Conservation (phyloP, 2,329 filamentous ascomycete genomes). For the Ramularia collo-cygni region DNA sequence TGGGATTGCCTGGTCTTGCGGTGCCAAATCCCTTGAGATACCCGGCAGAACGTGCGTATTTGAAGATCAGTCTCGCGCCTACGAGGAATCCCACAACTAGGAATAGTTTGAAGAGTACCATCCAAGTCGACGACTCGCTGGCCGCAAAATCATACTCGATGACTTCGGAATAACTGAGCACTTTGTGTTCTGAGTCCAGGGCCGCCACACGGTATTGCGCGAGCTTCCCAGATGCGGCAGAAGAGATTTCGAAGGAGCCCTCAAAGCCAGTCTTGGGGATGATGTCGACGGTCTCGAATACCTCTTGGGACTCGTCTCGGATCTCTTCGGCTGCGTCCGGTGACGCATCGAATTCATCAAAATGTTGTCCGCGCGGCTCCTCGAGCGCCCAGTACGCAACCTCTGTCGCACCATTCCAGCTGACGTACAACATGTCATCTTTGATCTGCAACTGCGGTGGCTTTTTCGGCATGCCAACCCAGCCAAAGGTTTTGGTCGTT, state of each 20-base stretch:
- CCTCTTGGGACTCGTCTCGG: conserved; percentile 39
- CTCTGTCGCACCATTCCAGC: conserved; percentile 46
- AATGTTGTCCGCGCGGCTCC: conserved; percentile 5
- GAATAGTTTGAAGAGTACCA: conserved; percentile 16
- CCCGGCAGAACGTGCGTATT: conserved; percentile 10
- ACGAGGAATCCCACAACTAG: conserved; percentile 14
- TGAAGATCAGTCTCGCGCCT: conserved; percentile 12
- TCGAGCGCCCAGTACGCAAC: conserved; percentile 39
- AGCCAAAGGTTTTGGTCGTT: conserved; percentile 29
- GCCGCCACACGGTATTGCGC: conserved; percentile 19
- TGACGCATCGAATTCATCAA: conserved; percentile 43
- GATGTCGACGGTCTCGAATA: conserved; percentile 14
- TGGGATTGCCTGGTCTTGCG: conserved; percentile 1
- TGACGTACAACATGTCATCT: conserved; percentile 40
- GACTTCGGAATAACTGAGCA: conserved; percentile 15
- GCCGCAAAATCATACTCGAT: conserved; percentile 2
- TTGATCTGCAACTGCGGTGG: conserved; percentile 21
- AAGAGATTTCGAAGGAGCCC: conserved; percentile 16
- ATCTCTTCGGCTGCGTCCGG: conserved; percentile 69
- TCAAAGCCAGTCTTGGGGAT: conserved; percentile 21
- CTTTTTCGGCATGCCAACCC: conserved; percentile 21
- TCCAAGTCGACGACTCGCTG: conserved; percentile 10
- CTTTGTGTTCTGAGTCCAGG: conserved; percentile 16
- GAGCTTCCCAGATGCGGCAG: conserved; percentile 1
- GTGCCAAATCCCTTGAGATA: conserved; percentile 8